Evolutionary conservation across 2,329 filamentous ascomycete species (phyloP).

Genomic region (Rutstroemia sp.): DNA sequence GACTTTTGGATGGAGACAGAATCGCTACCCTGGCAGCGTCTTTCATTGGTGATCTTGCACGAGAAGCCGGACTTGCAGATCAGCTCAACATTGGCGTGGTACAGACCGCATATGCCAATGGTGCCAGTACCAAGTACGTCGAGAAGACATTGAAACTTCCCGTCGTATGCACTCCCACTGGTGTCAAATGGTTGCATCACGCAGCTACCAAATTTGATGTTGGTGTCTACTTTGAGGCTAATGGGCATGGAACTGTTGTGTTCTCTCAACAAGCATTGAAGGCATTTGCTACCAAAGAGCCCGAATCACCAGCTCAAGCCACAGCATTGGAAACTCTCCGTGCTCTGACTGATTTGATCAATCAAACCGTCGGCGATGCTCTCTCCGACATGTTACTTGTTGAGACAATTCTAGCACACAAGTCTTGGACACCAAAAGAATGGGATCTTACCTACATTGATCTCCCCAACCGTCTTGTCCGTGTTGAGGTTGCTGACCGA

Average conservation of each 20-base stretch:
- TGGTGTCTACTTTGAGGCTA: slow-evolving; percentile 97
- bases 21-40: slow-evolving; percentile 91
- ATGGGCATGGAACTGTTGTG: slow-evolving; percentile 92
- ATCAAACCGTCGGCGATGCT: slow-evolving; percentile 95
- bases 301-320: slow-evolving; percentile 86
- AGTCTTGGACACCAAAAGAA: slow-evolving; percentile 80
- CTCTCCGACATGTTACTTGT: slow-evolving; percentile 94
- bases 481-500: slow-evolving; percentile 82
- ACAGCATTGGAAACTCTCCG: slow-evolving; percentile 78
- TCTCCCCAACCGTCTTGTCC: slow-evolving; percentile 89
- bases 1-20: slow-evolving; percentile 90
- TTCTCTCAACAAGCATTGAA: slow-evolving; percentile 82
- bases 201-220: slow-evolving; percentile 93
- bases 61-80: slow-evolving; percentile 68
- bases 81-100: slow-evolving; percentile 89
- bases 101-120: slow-evolving; percentile 97
- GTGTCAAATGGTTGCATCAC: slow-evolving; percentile 96
- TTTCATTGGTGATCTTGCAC: slow-evolving; percentile 84
- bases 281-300: slow-evolving; percentile 69
- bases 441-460: slow-evolving; percentile 93
- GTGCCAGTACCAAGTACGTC: slow-evolving; percentile 87
- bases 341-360: slow-evolving; percentile 85
- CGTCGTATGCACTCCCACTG: slow-evolving; percentile 87
- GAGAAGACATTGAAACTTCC: slow-evolving; percentile 81
- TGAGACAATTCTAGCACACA: slow-evolving; percentile 93